Evolutionary conservation across 2,329 filamentous ascomycete species (phyloP), one percentile per base, ranked within the genome.

Genomic region (Boeremia lycopersici): DNA sequence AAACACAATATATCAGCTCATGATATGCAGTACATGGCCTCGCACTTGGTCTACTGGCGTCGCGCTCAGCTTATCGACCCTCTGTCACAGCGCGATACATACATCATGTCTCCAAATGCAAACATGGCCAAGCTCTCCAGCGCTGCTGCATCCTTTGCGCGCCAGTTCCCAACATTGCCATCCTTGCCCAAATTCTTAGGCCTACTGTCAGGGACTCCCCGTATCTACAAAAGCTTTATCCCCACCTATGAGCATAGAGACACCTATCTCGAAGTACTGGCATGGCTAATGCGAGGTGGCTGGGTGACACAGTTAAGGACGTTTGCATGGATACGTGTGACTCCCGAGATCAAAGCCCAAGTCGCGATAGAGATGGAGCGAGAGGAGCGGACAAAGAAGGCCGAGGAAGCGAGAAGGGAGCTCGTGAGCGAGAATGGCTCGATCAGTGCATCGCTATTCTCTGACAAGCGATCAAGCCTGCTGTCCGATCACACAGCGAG

Each of bases 21-120:
- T 29, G 90, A 96, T 63, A 89, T 98, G 59, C 89, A 93, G 60
- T 88, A 91, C 64, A 90, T 96, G 59, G 92, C 93, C 9, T 89
- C 91, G 53, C 95, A 98, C 77, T 88, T 99, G 59, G 92, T 98
- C 57, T 96, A 96, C 77, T 98, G 93, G 93, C 88, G 95, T 23
- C 89, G 93, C 53, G 95, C 93, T 41, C 90, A 96, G 56, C 89
- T 93, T 13, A 93, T 98, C 35, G 90, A 91, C 4, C 95, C 95
- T 0, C 84, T 99, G 6, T 92, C 97, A 69, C 89, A 90, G 38
- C 85, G 93, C 42, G 93, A 98, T 71, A 89, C 88, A 10, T 99
- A 98, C 74, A 89, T 98, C 30, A 85, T 97, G 26, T 96, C 91
- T 1, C 93, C 93, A 0, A 96, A 96, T 71, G 92, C 91, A 57